Percentiles rank a stretch among this genome's conserved stretches.
Evolutionary conservation across 1,139 yeast species (phyloP).

Genomic region (Maudiozyma humilis): DNA sequence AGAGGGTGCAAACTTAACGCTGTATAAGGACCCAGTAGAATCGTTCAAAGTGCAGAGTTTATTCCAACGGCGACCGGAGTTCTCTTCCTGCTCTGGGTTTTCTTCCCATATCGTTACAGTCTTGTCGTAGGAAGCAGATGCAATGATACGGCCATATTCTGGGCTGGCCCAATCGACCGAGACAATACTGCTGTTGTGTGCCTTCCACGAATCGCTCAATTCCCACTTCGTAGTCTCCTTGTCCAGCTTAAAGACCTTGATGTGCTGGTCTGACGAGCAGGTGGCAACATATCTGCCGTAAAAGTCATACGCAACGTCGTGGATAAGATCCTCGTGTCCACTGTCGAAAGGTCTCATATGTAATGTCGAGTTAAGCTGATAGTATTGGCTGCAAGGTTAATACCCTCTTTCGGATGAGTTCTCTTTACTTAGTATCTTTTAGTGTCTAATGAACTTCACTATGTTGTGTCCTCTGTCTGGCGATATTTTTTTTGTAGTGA

Average conservation of each 20-base stretch:
- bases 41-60: conserved; percentile 70
- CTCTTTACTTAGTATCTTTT: no score
- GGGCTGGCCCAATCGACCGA: conserved; percentile 91
- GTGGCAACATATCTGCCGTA: conserved; percentile 88
- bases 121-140: conserved; percentile 84
- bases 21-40: conserved; percentile 82
- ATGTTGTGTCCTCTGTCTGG: no score
- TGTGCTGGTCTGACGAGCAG: conserved; percentile 85
- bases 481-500: no score
- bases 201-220: conserved; percentile 82
- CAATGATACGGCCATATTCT: conserved; percentile 77
- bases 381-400: no score
- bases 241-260: conserved; percentile 75
- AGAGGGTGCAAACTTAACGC: conserved; percentile 80
- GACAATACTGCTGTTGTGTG: conserved; percentile 84
- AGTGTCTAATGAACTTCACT: no score
- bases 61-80: conserved; percentile 77
- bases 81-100: conserved; percentile 64
- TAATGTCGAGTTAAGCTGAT: no score
- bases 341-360: conserved; percentile 72
- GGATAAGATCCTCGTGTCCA: conserved; percentile 85
- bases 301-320: conserved; percentile 80
- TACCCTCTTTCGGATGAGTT: no score
- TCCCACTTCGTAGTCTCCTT: conserved; percentile 57
- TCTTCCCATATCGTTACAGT: conserved; percentile 90